phyloP scores from a whole-genome alignment of 441 rosid genomes.

The Gossypium laxum region DNA sequence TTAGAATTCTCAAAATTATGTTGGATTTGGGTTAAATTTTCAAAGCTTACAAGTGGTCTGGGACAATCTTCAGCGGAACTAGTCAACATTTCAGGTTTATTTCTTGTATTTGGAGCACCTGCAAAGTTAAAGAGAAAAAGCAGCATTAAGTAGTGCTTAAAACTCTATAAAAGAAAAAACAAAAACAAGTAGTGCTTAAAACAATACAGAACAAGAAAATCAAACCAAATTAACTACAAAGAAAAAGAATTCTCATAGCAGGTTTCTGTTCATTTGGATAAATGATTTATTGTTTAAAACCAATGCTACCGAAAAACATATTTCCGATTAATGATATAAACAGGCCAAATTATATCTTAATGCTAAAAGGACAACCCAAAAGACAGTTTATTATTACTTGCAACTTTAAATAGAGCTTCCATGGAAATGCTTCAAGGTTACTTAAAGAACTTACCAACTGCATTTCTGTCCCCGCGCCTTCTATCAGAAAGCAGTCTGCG shows the following conservation, averaged over 20 bases:
- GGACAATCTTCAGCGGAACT: conserved; percentile 31
- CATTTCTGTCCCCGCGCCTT: conserved; percentile 30
- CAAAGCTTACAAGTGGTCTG: conserved; percentile 40
- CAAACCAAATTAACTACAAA: neutral
- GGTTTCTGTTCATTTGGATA: neutral
- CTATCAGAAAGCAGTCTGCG: conserved; percentile 61
- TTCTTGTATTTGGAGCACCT: conserved; percentile 35
- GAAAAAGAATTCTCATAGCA: neutral
- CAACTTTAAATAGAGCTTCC: neutral
- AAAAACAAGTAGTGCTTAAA: neutral
- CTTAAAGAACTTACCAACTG: conserved; percentile 32
- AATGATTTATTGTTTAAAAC: neutral
- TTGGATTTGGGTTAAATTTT: neutral
- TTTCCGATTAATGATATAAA: neutral
- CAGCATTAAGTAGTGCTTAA: neutral
- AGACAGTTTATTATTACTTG: neutral
- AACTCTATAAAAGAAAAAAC: too few relatives aligned
- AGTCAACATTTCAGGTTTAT: conserved; percentile 29
- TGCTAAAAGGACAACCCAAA: neutral
- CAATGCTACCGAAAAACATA: neutral
- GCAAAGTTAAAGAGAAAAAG: conserved; percentile 20
- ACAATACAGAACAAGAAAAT: neutral
- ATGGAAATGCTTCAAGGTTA: conserved; percentile 3
- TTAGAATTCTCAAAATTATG: neutral
- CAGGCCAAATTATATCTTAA: neutral